Percentiles rank a stretch among this genome's conserved stretches.
phyloP scores from a whole-genome alignment of 2,329 filamentous ascomycete species.

The Botrytis pseudocinerea region DNA sequence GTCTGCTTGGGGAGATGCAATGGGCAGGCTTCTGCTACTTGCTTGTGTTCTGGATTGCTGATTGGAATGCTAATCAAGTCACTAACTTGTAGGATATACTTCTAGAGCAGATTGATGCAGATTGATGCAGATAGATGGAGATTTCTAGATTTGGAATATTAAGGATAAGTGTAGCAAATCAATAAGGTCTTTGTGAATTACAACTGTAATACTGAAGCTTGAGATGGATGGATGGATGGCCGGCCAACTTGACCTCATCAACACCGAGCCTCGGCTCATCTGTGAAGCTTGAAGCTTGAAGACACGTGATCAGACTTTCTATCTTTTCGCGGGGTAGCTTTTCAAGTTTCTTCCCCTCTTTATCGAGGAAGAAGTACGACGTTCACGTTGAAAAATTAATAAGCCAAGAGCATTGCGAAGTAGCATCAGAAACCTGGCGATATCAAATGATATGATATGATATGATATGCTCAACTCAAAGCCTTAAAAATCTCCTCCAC shows the following conservation, averaged over 20 bases:
- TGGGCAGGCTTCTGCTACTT: neutral
- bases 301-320: neutral
- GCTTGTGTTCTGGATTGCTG: neutral
- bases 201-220: neutral
- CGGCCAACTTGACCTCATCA: neutral
- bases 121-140: neutral
- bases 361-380: neutral
- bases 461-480: neutral
- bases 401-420: neutral
- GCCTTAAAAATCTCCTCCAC: neutral
- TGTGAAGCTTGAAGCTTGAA: neutral
- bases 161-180: neutral
- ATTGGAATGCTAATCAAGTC: neutral
- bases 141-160: neutral
- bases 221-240: neutral
- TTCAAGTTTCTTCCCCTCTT: neutral
- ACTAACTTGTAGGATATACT: neutral
- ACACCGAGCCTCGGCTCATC: slow-evolving; percentile 15
- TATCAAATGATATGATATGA: neutral
- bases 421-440: neutral
- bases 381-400: neutral
- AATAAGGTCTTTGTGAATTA: neutral
- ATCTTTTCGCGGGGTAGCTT: slow-evolving; percentile 7
- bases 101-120: neutral
- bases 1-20: neutral